Evolutionary conservation across 2,329 filamentous ascomycete genomes (phyloP), one percentile per base, ranked within the genome.

Genomic region (Colletotrichum viniferum): DNA sequence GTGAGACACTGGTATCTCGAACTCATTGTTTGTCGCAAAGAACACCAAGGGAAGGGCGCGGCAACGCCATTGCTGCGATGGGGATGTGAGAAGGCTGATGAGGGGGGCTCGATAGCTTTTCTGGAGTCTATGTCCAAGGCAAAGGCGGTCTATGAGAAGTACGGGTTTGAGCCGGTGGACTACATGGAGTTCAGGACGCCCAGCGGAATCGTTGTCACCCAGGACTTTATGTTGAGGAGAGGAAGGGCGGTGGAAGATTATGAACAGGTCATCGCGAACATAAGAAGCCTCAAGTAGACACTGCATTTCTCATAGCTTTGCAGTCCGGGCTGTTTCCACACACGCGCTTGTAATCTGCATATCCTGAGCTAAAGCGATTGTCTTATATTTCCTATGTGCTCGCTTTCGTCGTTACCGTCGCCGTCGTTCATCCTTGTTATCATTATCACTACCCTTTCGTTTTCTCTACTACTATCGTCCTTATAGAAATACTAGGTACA

Each of bases 51-150:
- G 2, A 85, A 82, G 52, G 89, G 90, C 0, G 84, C 86, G 0
- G 88, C 85, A 0, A 83, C 82, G 16, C 79, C 81, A 34, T 69
- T 91, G 26, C 77, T 91, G 52, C 79, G 80, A 30, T 91, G 88
- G 87, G 90, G 89, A 0, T 73, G 87, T 8, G 80, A 84, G 30
- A 83, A 81, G 75, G 88, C 88, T 2, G 88, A 90, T 77, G 82
- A 80, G 7, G 85, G 83, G 2, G 82, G 84, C 4, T 24, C 32
- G 16, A 85, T 87, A 60, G 84, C 85, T 12, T 91, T 88, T 79
- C 80, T 91, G 2, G 88, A 91, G 74, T 87, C 88, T 10, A 90
- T 89, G 61, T 85, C 84, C 0, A 84, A 84, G 18, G 89, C 87
- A 4, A 85, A 82, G 73, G 83, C 82, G 1, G 69, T 90, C 21